A percentile compares a stretch with the other conserved stretches of the same genome.
These are phyloP conservation scores for Ramichloridium luteum DNA, from an alignment of 2,329 filamentous ascomycete species.

Conservation along the genomic window DNA sequence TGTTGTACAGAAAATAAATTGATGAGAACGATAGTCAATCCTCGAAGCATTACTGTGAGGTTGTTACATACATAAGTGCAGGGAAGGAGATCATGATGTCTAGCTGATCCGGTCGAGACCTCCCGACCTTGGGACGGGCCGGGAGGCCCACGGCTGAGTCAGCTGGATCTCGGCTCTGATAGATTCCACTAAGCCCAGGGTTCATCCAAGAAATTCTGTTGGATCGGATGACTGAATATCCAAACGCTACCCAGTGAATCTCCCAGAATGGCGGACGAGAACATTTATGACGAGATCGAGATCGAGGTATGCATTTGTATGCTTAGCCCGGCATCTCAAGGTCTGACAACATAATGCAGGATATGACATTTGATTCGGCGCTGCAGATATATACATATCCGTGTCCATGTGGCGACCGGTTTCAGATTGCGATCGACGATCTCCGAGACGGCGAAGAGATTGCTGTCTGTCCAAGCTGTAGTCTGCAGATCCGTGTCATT, in stretches of 20 bases:
- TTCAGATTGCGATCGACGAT: slow-evolving; percentile 78
- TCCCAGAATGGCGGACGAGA: slow-evolving; percentile 18
- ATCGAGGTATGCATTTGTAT: slow-evolving; percentile 60
- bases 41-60: no score
- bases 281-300: slow-evolving; percentile 92
- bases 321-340: no score
- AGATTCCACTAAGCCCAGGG: no score
- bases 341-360: slow-evolving; percentile 28
- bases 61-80: no score
- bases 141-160: neutral
- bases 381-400: slow-evolving; percentile 90
- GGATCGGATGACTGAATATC: no score
- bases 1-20: no score
- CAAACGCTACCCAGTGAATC: no score
- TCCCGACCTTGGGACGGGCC: neutral
- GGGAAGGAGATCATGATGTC: no score
- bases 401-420: slow-evolving; percentile 92
- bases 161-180: no score
- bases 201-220: neutral
- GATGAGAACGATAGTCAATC: no score
- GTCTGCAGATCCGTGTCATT: slow-evolving; percentile 89
- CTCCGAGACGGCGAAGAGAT: slow-evolving; percentile 83
- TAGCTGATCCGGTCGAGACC: no score
- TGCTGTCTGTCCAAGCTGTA: slow-evolving; percentile 94
- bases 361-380: slow-evolving; percentile 79